A percentile compares a stretch with the other conserved stretches of the same genome.
These are phyloP conservation scores for Thalia dealbata DNA, from an alignment of 176 grass and related monocot genomes.

Conservation along the genomic window DNA sequence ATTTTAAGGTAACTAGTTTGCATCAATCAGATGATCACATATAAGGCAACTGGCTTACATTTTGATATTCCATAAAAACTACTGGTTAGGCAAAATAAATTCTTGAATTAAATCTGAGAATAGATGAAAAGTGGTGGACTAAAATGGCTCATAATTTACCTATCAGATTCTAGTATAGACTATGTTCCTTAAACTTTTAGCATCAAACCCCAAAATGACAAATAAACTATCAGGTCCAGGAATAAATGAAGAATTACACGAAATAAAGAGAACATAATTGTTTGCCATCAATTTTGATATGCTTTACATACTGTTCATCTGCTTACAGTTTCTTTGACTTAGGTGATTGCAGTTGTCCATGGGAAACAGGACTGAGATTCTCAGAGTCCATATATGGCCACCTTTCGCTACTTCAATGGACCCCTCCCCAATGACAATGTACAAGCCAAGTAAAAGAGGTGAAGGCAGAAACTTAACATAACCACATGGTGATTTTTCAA, in stretches of 20 bases:
- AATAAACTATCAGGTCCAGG: neutral
- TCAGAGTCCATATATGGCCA: conserved; percentile 15
- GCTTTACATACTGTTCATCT: conserved; percentile 11
- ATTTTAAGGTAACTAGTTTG: neutral
- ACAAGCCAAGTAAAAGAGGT: conserved; percentile 9
- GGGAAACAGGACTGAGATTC: neutral
- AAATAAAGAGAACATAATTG: neutral
- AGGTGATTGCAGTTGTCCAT: conserved; percentile 10
- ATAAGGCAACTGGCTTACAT: neutral
- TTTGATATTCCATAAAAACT: neutral
- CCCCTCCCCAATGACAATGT: conserved; percentile 5
- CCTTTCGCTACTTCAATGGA: conserved; percentile 3
- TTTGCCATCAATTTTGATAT: conserved; percentile 15
- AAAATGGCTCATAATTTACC: neutral
- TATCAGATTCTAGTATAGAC: neutral
- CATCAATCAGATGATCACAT: neutral
- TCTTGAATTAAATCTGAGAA: conserved; percentile 15
- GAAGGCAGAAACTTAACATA: conserved; percentile 9
- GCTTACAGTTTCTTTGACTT: conserved; percentile 22
- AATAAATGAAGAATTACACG: neutral
- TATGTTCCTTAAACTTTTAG: neutral
- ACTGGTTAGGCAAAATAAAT: neutral
- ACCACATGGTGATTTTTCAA: conserved; percentile 13
- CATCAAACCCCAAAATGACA: neutral
- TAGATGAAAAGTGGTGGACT: neutral